phyloP scores from a whole-genome alignment of 495 filamentous ascomycete genomes.

The Xylona heveae region DNA sequence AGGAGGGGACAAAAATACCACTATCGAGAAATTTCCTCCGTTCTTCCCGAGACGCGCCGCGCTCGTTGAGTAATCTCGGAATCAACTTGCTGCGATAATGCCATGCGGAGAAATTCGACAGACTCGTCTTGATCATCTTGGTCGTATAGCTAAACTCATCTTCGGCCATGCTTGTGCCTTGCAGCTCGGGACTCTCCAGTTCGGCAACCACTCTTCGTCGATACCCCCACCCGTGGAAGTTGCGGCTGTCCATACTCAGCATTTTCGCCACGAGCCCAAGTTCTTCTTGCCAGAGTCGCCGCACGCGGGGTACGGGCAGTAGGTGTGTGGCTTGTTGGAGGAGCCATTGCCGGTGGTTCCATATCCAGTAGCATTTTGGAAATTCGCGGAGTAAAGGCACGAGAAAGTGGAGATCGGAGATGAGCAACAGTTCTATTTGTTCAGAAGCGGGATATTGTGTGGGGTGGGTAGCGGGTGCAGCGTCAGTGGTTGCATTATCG shows the following conservation, averaged over 20 bases:
- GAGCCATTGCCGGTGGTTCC: conserved; percentile 89
- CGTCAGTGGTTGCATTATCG: not conserved
- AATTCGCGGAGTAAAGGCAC: conserved; percentile 63
- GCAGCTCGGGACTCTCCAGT: conserved; percentile 31
- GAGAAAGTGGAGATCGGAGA: conserved; percentile 52
- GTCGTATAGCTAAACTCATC: conserved; percentile 77
- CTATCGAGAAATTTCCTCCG: conserved; percentile 50
- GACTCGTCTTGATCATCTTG: conserved; percentile 56
- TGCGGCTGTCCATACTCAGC: conserved; percentile 66
- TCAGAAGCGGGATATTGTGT: not conserved
- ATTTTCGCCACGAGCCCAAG: conserved; percentile 65
- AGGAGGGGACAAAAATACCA: too few species aligned
- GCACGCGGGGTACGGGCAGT: conserved; percentile 29
- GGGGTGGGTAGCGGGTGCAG: not conserved
- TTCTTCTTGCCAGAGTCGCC: conserved; percentile 61
- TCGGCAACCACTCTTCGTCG: conserved; percentile 48
- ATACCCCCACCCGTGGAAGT: conserved; percentile 97
- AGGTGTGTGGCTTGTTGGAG: conserved; percentile 45
- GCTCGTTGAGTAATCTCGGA: conserved; percentile 46
- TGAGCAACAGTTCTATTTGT: too few species aligned
- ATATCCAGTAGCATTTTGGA: conserved; percentile 99
- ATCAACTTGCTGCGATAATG: conserved; percentile 75
- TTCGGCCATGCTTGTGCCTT: conserved; percentile 37
- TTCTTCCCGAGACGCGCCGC: conserved; percentile 34
- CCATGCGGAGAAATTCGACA: conserved; percentile 97